Evolutionary conservation across 106 monocot species (phyloP), one percentile per base, ranked within the genome.

Genomic region (Dendrobium catenatum): DNA sequence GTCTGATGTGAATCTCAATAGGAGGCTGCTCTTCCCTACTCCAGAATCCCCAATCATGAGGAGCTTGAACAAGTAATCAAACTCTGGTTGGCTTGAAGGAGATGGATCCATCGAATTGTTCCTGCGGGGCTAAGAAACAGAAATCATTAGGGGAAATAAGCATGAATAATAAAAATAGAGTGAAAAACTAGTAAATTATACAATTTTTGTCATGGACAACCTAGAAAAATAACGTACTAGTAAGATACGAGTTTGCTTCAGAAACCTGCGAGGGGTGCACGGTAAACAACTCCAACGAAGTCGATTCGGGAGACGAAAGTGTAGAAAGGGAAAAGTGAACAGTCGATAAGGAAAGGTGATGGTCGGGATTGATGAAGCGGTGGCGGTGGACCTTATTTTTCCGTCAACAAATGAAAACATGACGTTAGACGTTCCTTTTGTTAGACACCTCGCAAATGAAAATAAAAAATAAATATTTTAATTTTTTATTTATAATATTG

Each of bases 51-150:
- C 96, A 59, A 96, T 94, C 88, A 96, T 77, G 77, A 96, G 79
- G 78, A 96, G 81, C 84, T 96, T 96, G 85, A 96, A 96, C 88
- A 96, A 70, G 83, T 92, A 96, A 84, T 96, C 96, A 79, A 96
- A 96, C 70, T 96, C 96, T 75, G 87, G 89, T 72, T 88, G 94
- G 78, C 89, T 87, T 73, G 86, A 82, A 31, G 80, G 42, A 18
- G 90, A 81, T 42, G 89, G 81, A 59, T 88, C 89, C 93, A 93
- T 93, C 47, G 74, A 74, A 22, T 74, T 74, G 74, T 44, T 74
- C 41, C 43, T 19, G 74, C 74, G 16, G n/a, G 20, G 11, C 43
- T 41, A 40, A 73, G 27, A 29, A 27, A 26, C 67, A 2, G 26
- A 68, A 68, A 26, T 5, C n/a, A 58, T 58, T 66, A 26, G 10